Conservation (phyloP, 2,329 filamentous ascomycete genomes). For the Mollisia scopiformis region DNA sequence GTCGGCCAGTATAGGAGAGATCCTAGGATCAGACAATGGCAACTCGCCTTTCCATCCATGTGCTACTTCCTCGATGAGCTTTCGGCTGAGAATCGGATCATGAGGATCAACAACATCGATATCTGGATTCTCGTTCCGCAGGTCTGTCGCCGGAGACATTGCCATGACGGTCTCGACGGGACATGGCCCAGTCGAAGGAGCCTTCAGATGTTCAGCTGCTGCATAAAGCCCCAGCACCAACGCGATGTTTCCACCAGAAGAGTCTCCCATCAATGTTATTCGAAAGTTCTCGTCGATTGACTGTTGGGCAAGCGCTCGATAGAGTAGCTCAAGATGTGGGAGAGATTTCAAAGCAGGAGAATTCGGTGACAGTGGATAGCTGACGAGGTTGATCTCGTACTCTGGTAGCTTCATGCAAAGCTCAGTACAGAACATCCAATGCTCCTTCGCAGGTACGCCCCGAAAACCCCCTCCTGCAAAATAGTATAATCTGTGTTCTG, state of each 20-base stretch:
- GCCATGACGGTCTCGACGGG: conserved; percentile 20
- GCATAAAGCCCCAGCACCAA: conserved; percentile 20
- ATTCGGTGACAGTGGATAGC: conserved; percentile 20
- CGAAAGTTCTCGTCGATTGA: conserved; percentile 3
- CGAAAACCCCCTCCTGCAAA: conserved; percentile 39
- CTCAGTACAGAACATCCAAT: conserved; percentile 24
- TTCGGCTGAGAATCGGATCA: conserved; percentile 22
- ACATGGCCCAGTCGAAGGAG: neutral
- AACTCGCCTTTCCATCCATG: conserved; percentile 22
- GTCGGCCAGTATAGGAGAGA: conserved; percentile 26
- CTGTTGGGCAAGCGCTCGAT: conserved; percentile 4
- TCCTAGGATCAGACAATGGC: conserved; percentile 11
- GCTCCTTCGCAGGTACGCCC: conserved; percentile 14
- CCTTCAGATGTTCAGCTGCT: conserved; percentile 8
- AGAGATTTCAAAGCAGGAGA: conserved; percentile 12
- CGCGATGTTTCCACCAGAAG: conserved; percentile 22
- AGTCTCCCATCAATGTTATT: conserved; percentile 24
- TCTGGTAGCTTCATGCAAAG: conserved; percentile 15
- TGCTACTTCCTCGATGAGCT: conserved; percentile 17
- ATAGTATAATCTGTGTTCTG: conserved; percentile 18
- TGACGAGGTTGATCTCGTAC: conserved; percentile 24
- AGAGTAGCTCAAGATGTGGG: conserved; percentile 16
- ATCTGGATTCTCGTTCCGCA: conserved; percentile 23
- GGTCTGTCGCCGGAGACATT: conserved; percentile 23
- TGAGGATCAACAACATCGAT: conserved; percentile 19